Evolutionary conservation across 768 basidiomycete genomes (phyloP).

Genomic region (Scleroderma citrinum): DNA sequence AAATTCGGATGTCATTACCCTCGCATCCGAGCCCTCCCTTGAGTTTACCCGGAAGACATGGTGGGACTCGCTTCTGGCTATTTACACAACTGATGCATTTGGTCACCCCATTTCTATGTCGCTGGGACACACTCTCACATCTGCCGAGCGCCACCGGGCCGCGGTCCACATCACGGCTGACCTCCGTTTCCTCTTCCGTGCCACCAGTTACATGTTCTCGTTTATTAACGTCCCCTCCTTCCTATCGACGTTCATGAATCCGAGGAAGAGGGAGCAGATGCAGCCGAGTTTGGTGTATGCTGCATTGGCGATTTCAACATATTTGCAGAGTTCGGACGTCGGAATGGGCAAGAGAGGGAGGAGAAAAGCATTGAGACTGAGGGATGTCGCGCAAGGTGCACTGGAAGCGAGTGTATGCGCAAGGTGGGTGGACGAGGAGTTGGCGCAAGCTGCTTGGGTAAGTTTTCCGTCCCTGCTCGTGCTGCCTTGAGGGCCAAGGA

Average conservation of each 20-base stretch:
- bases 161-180: conserved; percentile 45
- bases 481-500: conserved; percentile 2
- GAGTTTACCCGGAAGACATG: conserved; percentile 67
- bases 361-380: conserved; percentile 50
- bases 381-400: conserved; percentile 64
- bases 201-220: conserved; percentile 66
- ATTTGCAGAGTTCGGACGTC: conserved; percentile 64
- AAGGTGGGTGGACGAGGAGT: conserved; percentile 66
- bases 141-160: conserved; percentile 42
- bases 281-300: conserved; percentile 65
- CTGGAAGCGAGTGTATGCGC: conserved; percentile 67
- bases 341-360: conserved; percentile 47
- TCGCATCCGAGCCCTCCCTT: conserved; percentile 55
- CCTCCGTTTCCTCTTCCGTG: conserved; percentile 57
- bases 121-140: conserved; percentile 28
- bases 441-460: conserved; percentile 76
- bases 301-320: conserved; percentile 57
- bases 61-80: conserved; percentile 66
- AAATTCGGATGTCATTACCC: conserved; percentile 15
- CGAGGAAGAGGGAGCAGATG: conserved; percentile 45
- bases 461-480: conserved; percentile 16
- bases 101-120: conserved; percentile 11
- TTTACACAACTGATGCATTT: conserved; percentile 35
- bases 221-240: conserved; percentile 71
- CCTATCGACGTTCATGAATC: conserved; percentile 52